Evolutionary conservation across 2,329 filamentous ascomycete genomes (phyloP).

Genomic region (Drechslerella dactyloides): DNA sequence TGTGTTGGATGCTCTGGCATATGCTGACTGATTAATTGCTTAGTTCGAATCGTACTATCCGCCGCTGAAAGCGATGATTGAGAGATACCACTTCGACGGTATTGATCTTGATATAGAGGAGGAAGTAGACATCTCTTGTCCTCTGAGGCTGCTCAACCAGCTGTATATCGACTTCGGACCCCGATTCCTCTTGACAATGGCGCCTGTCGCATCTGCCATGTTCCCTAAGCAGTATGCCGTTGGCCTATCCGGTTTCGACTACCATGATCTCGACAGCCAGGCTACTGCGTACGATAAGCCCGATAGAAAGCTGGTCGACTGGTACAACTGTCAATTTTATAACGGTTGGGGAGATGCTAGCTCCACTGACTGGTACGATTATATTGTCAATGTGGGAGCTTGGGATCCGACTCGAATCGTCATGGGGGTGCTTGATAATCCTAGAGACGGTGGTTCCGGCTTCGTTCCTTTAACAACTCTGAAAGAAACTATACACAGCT

Average conservation of each 20-base stretch:
- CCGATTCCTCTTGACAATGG: conserved; percentile 62
- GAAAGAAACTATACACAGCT: conserved; percentile 12
- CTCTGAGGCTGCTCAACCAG: conserved; percentile 51
- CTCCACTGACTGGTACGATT: conserved; percentile 60
- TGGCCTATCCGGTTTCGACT: conserved; percentile 62
- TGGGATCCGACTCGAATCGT: conserved; percentile 56
- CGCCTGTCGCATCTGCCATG: conserved; percentile 63
- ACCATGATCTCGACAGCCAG: conserved; percentile 60
- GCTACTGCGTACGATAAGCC: conserved; percentile 36
- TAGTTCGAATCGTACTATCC: conserved; percentile 62
- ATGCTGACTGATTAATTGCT: not conserved
- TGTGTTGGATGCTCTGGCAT: not conserved
- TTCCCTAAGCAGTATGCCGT: conserved; percentile 52
- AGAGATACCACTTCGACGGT: conserved; percentile 58
- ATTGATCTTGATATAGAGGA: conserved; percentile 63
- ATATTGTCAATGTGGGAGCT: conserved; percentile 59
- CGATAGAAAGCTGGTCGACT: conserved; percentile 58
- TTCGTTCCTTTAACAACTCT: conserved; percentile 22
- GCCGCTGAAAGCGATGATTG: conserved; percentile 60
- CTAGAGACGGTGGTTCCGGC: conserved; percentile 49
- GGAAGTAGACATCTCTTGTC: conserved; percentile 58
- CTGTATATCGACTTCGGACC: conserved; percentile 60
- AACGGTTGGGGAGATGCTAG: conserved; percentile 63
- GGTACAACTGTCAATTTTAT: conserved; percentile 65
- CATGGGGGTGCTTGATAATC: conserved; percentile 35